phyloP scores from a whole-genome alignment of 305 asterid genomes.

The Fraxinus platypoda region DNA sequence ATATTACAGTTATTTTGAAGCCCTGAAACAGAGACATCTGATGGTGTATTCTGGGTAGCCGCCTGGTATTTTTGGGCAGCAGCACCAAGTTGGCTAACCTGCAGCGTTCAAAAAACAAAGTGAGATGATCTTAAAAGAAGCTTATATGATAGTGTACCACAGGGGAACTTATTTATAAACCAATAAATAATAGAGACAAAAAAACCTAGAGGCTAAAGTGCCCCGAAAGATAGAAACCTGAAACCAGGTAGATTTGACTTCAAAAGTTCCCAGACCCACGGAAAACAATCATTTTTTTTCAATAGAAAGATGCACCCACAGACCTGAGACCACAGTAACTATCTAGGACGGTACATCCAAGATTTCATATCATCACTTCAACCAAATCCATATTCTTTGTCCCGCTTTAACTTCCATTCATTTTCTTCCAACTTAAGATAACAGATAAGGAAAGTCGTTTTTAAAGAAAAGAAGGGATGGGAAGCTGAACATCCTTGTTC shows the following conservation, averaged over 20 bases:
- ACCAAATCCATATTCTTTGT: background rate
- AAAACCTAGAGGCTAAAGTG: background rate
- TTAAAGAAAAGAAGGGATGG: background rate
- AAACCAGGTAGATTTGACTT: background rate
- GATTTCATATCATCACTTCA: background rate
- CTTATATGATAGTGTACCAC: background rate
- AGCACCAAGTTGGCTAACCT: conserved; percentile 76
- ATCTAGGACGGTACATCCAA: background rate
- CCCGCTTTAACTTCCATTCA: background rate
- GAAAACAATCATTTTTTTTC: background rate
- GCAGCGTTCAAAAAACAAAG: background rate
- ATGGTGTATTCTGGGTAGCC: conserved; percentile 54
- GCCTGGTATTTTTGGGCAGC: conserved; percentile 81
- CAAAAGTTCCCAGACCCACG: background rate
- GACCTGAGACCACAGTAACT: background rate
- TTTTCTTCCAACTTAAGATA: background rate
- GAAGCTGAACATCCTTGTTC: conserved; percentile 2
- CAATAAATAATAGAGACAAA: background rate
- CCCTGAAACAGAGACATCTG: conserved; percentile 50
- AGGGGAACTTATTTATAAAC: background rate
- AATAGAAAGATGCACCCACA: background rate
- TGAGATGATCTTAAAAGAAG: background rate
- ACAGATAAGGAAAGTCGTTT: background rate
- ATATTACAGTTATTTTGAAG: conserved; percentile 67
- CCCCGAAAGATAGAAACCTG: background rate